Conservation (phyloP, 2,329 filamentous ascomycete genomes). For the Zymoseptoria tritici region DNA sequence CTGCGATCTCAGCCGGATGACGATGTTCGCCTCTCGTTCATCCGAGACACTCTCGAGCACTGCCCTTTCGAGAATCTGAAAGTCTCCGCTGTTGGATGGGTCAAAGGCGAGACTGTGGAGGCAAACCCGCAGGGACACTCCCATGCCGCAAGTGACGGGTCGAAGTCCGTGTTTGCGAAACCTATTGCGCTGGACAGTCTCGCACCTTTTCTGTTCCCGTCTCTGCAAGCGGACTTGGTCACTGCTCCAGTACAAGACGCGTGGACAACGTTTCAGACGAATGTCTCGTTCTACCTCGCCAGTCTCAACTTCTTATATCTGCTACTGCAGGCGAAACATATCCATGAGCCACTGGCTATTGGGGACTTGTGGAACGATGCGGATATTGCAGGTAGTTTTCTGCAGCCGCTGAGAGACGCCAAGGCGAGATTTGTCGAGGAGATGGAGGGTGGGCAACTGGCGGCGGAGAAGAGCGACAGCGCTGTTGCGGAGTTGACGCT, state of each 20-base stretch:
- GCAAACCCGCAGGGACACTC: conserved; percentile 29
- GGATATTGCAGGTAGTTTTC: conserved; percentile 36
- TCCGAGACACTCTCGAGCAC: conserved; percentile 48
- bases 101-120: conserved; percentile 52
- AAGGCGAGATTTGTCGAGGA: conserved; percentile 31
- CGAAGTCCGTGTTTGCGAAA: conserved; percentile 39
- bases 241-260: conserved; percentile 32
- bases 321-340: conserved; percentile 42
- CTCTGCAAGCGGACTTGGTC: conserved; percentile 38
- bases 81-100: conserved; percentile 52
- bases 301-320: conserved; percentile 54
- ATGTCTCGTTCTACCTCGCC: conserved; percentile 48
- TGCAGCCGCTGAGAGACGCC: conserved; percentile 37
- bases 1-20: conserved; percentile 49
- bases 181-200: conserved; percentile 41
- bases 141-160: conserved; percentile 5
- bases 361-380: conserved; percentile 34
- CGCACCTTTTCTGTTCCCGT: conserved; percentile 47
- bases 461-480: conserved; percentile 29
- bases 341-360: conserved; percentile 43
- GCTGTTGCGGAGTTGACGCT: conserved; percentile 29
- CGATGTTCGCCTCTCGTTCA: conserved; percentile 45
- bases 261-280: conserved; percentile 43
- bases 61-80: conserved; percentile 49
- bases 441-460: conserved; percentile 32